Evolutionary conservation across 2,329 filamentous ascomycete species (phyloP).

Genomic region (Cladosporium sp.): DNA sequence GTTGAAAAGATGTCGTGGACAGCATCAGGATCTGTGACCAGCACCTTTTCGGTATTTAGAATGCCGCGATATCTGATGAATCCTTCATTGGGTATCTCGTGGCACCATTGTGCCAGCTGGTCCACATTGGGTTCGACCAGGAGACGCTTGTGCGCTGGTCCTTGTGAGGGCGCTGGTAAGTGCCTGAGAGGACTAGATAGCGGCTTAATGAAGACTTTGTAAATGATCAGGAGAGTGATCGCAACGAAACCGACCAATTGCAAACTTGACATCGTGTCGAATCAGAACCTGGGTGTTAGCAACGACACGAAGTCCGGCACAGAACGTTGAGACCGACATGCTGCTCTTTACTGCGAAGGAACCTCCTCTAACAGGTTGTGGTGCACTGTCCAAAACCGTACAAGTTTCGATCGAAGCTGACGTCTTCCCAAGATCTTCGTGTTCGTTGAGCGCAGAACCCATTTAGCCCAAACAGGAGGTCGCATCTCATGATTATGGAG

Average conservation of each 20-base stretch:
- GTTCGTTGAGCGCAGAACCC: neutral
- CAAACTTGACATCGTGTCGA: neutral
- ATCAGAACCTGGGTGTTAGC: no score
- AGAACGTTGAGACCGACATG: no score
- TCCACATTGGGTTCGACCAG: neutral
- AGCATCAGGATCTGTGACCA: slow-evolving; percentile 16
- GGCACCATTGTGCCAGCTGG: slow-evolving; percentile 1
- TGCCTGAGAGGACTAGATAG: neutral
- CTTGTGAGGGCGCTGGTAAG: slow-evolving; percentile 4
- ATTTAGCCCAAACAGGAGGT: neutral
- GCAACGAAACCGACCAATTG: neutral
- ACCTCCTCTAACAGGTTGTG: no score
- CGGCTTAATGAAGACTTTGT: slow-evolving; percentile 8
- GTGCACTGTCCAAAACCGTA: neutral
- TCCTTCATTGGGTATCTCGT: slow-evolving; percentile 18
- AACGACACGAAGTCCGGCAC: no score
- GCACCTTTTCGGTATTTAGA: slow-evolving; percentile 15
- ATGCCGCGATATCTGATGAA: slow-evolving; percentile 20
- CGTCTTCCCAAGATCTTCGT: neutral
- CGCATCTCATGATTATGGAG: neutral
- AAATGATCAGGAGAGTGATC: neutral
- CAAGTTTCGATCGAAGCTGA: neutral
- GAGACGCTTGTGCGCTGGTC: slow-evolving; percentile 3
- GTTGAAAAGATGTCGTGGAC: no score
- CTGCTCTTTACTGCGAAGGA: no score